phyloP scores from a whole-genome alignment of 2,329 filamentous ascomycete genomes.

The Cercospora beticola region DNA sequence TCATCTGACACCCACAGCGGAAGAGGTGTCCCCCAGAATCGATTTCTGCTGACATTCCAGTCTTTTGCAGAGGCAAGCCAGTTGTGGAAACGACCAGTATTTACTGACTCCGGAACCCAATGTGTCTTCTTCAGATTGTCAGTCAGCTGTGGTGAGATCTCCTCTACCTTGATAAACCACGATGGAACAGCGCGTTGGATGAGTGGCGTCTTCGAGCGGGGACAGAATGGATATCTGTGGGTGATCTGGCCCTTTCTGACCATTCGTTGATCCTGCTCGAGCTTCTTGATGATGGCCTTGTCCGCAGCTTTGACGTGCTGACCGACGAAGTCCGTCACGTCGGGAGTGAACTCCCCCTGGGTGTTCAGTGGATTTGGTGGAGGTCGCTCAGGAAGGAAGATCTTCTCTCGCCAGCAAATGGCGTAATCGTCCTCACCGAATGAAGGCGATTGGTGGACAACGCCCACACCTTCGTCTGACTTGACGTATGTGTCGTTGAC shows the following conservation, averaged over 20 bases:
- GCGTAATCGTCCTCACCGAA: conserved; percentile 97
- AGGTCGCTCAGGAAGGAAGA: conserved; percentile 71
- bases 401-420: conserved; percentile 70
- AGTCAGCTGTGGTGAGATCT: conserved; percentile 84
- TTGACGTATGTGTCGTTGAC: conserved; percentile 84
- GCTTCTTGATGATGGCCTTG: conserved; percentile 85
- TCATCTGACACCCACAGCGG: conserved; percentile 92
- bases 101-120: conserved; percentile 89
- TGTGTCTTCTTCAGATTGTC: conserved; percentile 84
- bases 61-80: conserved; percentile 91
- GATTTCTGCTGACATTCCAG: conserved; percentile 92
- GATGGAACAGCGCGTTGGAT: conserved; percentile 90
- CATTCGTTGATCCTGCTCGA: conserved; percentile 74
- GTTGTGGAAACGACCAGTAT: conserved; percentile 84
- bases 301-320: conserved; percentile 90
- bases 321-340: conserved; percentile 77
- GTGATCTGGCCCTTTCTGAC: conserved; percentile 83
- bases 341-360: conserved; percentile 72
- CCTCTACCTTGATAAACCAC: conserved; percentile 89
- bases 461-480: conserved; percentile 84
- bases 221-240: conserved; percentile 93
- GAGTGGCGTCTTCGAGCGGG: conserved; percentile 88
- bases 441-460: conserved; percentile 90
- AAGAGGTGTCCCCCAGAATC: conserved; percentile 93
- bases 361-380: conserved; percentile 94